A percentile compares a stretch with the other conserved stretches of the same genome.
Conservation (phyloP, 345 rosid genomes). For the Xanthoceras sorbifolium region DNA sequence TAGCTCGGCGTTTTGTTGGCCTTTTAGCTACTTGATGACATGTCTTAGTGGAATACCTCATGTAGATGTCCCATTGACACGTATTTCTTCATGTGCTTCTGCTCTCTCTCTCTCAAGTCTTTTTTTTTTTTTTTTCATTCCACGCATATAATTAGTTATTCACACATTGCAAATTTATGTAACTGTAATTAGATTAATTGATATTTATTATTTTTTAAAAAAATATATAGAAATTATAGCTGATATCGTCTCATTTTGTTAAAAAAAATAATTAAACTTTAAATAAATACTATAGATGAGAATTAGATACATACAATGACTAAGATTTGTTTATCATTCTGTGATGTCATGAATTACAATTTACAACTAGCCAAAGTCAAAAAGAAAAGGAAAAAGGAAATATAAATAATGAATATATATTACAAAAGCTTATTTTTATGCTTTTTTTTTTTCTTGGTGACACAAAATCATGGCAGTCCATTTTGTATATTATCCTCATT, state of each 20-base stretch:
- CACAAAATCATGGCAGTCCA: neutral
- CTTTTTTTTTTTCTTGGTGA: neutral
- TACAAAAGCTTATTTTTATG: neutral
- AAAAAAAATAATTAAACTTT: neutral
- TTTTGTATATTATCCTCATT: neutral
- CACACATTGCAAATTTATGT: neutral
- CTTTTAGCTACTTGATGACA: constrained; percentile 18
- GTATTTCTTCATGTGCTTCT: constrained; percentile 24
- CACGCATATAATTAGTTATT: too few relatives aligned
- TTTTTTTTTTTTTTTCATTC: neutral
- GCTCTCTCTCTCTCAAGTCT: neutral
- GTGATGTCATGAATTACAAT: neutral
- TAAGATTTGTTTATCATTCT: too few relatives aligned
- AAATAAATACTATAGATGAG: neutral
- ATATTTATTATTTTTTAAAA: too few relatives aligned
- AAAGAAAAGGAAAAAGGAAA: neutral
- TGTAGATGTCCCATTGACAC: constrained; percentile 18
- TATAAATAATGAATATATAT: neutral
- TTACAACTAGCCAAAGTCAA: neutral
- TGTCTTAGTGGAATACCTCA: constrained; percentile 24
- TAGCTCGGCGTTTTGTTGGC: constrained; percentile 22
- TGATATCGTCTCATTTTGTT: too few relatives aligned
- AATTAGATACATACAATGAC: too few relatives aligned
- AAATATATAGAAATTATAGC: too few relatives aligned
- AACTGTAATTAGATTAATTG: neutral